Percentiles rank a stretch among this genome's conserved stretches.
Evolutionary conservation across 2,329 filamentous ascomycete genomes (phyloP).

Genomic region (Botrytis aclada): DNA sequence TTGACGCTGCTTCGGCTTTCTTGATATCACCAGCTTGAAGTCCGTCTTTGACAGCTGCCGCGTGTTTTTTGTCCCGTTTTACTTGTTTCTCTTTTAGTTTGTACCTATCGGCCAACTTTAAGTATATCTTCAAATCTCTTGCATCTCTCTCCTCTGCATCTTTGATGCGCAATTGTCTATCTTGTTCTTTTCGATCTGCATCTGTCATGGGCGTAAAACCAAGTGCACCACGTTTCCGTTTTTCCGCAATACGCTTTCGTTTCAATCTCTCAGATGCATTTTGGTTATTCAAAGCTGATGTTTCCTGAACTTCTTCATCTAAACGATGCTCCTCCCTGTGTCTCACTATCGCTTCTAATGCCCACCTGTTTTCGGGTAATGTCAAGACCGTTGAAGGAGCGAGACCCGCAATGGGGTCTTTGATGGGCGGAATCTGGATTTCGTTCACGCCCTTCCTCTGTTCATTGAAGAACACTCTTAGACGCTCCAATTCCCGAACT

Average conservation of each 20-base stretch:
- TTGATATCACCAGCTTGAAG: background rate
- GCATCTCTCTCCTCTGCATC: background rate
- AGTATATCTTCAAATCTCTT: background rate
- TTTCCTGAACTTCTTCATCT: background rate
- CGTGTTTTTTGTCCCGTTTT: background rate
- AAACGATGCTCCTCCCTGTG: background rate
- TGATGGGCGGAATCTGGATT: background rate
- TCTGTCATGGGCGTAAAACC: background rate
- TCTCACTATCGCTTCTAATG: background rate
- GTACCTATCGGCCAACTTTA: background rate
- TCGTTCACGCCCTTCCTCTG: background rate
- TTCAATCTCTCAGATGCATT: slow-evolving; percentile 7
- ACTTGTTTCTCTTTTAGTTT: background rate
- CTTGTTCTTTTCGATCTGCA: background rate
- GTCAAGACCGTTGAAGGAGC: background rate
- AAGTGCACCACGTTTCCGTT: background rate
- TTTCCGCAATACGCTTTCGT: background rate
- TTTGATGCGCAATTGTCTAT: background rate
- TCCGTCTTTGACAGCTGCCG: background rate
- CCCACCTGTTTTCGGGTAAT: background rate
- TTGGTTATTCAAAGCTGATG: background rate
- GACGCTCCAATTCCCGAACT: slow-evolving; percentile 4
- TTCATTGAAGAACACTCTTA: background rate
- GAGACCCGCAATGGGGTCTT: slow-evolving; percentile 2
- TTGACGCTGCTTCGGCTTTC: background rate